Percentiles rank a stretch among this genome's conserved stretches.
Evolutionary conservation across 345 rosid genomes (phyloP).

Genomic region (Lumnitzera littorea): DNA sequence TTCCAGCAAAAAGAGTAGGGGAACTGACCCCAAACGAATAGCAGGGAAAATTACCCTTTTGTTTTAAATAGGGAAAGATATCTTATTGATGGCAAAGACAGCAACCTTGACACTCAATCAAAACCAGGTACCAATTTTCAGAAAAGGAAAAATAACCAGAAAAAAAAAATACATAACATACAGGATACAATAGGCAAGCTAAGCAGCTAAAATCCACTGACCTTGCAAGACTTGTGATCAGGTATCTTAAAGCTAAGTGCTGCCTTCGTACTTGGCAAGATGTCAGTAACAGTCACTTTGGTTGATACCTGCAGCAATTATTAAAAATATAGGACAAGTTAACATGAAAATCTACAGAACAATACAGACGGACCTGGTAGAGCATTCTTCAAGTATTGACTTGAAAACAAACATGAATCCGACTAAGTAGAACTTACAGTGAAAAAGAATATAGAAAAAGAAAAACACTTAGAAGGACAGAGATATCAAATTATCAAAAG

Average conservation of each 20-base stretch:
- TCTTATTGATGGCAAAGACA: too few species aligned
- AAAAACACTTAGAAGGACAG: background rate
- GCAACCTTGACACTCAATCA: too few species aligned
- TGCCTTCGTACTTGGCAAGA: slow-evolving; percentile 50
- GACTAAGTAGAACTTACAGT: background rate
- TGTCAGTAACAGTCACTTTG: slow-evolving; percentile 56
- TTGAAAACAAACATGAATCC: background rate
- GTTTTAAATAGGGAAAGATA: too few species aligned
- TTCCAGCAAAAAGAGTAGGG: too few species aligned
- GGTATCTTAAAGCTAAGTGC: slow-evolving; percentile 65
- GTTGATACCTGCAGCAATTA: slow-evolving; percentile 43
- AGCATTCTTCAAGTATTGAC: too few species aligned
- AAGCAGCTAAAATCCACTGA: slow-evolving; percentile 25
- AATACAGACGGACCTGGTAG: too few species aligned
- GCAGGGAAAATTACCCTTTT: too few species aligned
- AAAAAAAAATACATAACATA: too few species aligned
- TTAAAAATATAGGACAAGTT: background rate
- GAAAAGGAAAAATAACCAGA: too few species aligned
- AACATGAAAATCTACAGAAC: background rate
- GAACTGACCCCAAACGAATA: too few species aligned
- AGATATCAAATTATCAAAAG: background rate
- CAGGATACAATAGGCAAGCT: background rate
- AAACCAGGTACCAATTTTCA: too few species aligned
- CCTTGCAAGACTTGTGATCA: slow-evolving; percentile 94
- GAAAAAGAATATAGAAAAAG: background rate